These are phyloP conservation scores for Litsea cubeba DNA, from an alignment of 164 flowering plant species.

Conservation along the genomic window DNA sequence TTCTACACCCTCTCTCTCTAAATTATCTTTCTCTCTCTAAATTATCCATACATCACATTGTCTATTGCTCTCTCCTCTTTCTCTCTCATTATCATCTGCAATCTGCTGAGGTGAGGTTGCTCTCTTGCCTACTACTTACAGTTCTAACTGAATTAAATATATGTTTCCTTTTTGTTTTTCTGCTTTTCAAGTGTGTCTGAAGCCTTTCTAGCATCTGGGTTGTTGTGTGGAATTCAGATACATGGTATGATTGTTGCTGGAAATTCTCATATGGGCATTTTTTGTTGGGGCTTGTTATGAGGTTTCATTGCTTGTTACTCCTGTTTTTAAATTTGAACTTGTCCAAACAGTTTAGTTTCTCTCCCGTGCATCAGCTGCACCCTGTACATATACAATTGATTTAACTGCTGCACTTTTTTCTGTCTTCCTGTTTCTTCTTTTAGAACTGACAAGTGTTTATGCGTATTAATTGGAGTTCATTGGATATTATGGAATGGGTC, in stretches of 20 bases:
- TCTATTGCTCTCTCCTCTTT: constrained; percentile 12
- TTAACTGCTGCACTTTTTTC: too few relatives aligned
- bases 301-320: neutral
- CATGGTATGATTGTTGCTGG: constrained; percentile 5
- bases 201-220: neutral
- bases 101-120: constrained; percentile 29
- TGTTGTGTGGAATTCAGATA: constrained; percentile 4
- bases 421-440: too few relatives aligned
- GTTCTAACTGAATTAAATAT: constrained; percentile 12
- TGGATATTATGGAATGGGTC: too few relatives aligned
- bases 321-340: neutral
- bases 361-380: too few relatives aligned
- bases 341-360: too few relatives aligned
- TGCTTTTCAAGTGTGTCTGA: neutral
- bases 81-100: constrained; percentile 25
- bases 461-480: neutral
- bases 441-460: too few relatives aligned
- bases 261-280: constrained; percentile 6
- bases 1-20: neutral
- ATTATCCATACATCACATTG: constrained; percentile 7
- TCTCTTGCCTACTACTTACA: constrained; percentile 27
- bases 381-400: too few relatives aligned
- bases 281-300: neutral
- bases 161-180: neutral
- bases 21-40: neutral